phyloP scores from a whole-genome alignment of 2,329 filamentous ascomycete species.

The Fusarium miscanthi region DNA sequence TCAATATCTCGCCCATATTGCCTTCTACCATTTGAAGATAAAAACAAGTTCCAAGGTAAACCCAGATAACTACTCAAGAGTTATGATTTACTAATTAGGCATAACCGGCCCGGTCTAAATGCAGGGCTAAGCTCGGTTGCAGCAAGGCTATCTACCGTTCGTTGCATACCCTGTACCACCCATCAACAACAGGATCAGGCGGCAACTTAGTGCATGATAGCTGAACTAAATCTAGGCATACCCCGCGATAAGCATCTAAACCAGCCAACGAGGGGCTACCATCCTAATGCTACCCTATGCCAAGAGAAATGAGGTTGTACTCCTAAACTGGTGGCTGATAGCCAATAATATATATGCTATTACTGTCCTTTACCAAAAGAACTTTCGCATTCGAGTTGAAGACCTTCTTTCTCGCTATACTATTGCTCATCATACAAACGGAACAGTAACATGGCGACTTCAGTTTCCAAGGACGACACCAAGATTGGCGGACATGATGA shows the following conservation, averaged over 20 bases:
- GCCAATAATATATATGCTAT: neutral
- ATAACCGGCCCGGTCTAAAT: neutral
- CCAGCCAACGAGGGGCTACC: neutral
- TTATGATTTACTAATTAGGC: neutral
- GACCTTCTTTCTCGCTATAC: fast-evolving
- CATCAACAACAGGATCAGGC: neutral
- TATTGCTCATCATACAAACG: neutral
- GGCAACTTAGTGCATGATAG: neutral
- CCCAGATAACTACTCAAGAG: neutral
- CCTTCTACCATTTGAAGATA: neutral
- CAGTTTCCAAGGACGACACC: neutral
- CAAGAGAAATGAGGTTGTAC: too few relatives aligned
- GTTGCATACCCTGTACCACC: neutral
- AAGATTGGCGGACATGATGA: neutral
- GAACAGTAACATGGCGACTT: neutral
- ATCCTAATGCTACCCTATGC: neutral
- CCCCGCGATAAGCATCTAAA: neutral
- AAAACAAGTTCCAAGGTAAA: neutral
- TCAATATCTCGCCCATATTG: too few relatives aligned
- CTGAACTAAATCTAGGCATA: neutral
- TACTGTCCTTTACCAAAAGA: too few relatives aligned
- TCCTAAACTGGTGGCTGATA: fast-evolving
- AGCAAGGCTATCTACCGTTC: neutral
- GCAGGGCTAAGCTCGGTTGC: neutral
- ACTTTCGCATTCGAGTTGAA: neutral